Evolutionary conservation across 202 grass and related monocot species (phyloP), one percentile per base, ranked within the genome.

Genomic region (Panicum virgatum): DNA sequence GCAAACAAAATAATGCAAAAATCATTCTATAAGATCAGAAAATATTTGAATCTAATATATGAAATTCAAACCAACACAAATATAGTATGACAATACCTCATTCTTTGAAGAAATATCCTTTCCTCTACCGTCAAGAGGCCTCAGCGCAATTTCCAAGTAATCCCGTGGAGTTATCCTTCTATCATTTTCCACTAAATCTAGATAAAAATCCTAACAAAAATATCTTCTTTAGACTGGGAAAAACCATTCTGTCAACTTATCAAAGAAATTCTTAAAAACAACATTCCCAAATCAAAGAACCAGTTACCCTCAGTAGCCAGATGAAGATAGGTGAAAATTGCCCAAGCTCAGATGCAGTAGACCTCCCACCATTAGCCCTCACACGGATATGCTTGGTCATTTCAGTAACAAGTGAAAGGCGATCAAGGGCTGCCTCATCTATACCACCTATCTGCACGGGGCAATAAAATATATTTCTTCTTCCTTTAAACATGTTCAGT

Each of bases 331-430:
- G 92, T 68, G 92, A 87, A 90, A 95, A 95, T 84, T 95, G 89
- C 44, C 89, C 92, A 63, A 95, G 69, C 65, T 95, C 92, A 66
- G 82, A 88, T 86, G 74, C 85, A 44, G 76, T 83, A 62, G 89
- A 82, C 40, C 77, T 90, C 76, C 89, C 85, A 78, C 85, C 87
- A 88, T 81, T 88, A 57, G 89, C 82, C 80, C 85, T 90, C 78
- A 92, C 87, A 66, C 92, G 84, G 66, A 95, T 90, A 86, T 95
- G 92, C 75, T 90, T 92, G 58, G 89, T 95, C 92, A 95, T 95
- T 81, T 95, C 89, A 86, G 92, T 95, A 83, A 95, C 89, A 83
- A 95, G 89, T 73, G 92, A 95, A 77, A 95, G 70, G 47, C 85
- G 87, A 88, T 95, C 92, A 80, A 95, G 83, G 61, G 87, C 92